Conservation (phyloP, 2,329 filamentous ascomycete species). For the Orbilia quercus region DNA sequence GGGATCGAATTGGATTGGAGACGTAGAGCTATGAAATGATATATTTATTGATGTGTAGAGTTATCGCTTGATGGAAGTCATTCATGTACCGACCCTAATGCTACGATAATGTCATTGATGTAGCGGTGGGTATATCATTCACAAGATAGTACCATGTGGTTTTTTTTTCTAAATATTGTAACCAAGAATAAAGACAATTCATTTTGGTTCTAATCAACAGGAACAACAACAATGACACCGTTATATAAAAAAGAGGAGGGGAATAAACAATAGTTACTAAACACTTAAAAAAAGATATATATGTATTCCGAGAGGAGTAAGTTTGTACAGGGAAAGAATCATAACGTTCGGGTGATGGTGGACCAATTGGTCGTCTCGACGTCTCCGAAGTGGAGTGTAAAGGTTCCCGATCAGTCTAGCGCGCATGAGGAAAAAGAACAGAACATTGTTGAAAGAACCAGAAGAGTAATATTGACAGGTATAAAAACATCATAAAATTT, state of each 20-base stretch:
- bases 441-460: neutral
- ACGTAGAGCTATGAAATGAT: no score
- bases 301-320: slow-evolving; percentile 32
- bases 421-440: neutral
- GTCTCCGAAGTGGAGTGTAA: neutral
- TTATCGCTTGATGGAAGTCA: no score
- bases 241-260: slow-evolving; percentile 10
- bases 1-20: slow-evolving; percentile 2
- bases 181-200: slow-evolving; percentile 3
- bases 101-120: no score
- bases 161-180: no score
- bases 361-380: neutral
- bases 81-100: no score
- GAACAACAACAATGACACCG: slow-evolving; percentile 3
- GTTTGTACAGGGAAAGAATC: slow-evolving; percentile 43
- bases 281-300: slow-evolving; percentile 43
- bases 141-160: no score
- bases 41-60: no score
- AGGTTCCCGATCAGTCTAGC: neutral
- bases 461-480: slow-evolving; percentile 34
- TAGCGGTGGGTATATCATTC: no score
- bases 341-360: neutral
- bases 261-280: slow-evolving; percentile 37
- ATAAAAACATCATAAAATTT: slow-evolving; percentile 2
- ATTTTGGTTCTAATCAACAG: slow-evolving; percentile 14